Conservation (phyloP, 2,329 filamentous ascomycete species). For the Xenoacremonium recifei region DNA sequence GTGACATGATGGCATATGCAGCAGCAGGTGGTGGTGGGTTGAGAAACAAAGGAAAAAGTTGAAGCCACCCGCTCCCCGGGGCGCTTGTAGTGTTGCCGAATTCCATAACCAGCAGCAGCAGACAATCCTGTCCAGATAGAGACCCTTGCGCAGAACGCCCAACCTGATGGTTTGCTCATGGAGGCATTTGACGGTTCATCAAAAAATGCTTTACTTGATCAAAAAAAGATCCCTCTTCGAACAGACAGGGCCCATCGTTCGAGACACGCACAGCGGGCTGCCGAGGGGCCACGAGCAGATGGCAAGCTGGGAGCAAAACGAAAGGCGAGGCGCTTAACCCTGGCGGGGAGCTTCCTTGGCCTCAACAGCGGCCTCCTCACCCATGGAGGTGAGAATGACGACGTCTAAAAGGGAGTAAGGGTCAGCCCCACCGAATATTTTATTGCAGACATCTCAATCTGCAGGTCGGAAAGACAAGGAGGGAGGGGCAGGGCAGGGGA, state of each 20-base stretch:
- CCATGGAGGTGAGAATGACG: constrained; percentile 92
- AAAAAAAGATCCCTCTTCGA: constrained; percentile 27
- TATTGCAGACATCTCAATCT: background rate
- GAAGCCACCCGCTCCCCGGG: constrained; percentile 15
- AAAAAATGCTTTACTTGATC: too few species aligned
- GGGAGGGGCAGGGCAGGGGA: background rate
- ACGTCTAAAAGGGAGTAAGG: constrained; percentile 63
- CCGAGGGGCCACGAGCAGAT: constrained; percentile 26
- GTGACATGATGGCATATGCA: constrained; percentile 28
- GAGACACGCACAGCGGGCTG: constrained; percentile 20
- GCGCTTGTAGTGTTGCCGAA: constrained; percentile 22
- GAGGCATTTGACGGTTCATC: constrained; percentile 35
- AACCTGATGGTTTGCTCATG: constrained; percentile 38
- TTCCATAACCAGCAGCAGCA: constrained; percentile 37
- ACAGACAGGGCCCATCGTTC: constrained; percentile 15
- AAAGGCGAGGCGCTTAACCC: constrained; percentile 22
- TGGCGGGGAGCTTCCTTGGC: constrained; percentile 80
- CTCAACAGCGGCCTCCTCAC: constrained; percentile 88
- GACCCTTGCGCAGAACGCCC: constrained; percentile 39
- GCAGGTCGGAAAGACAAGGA: background rate
- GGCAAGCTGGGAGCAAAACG: constrained; percentile 20
- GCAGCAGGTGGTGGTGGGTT: constrained; percentile 35
- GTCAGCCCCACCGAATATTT: constrained; percentile 9
- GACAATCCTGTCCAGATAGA: constrained; percentile 46
- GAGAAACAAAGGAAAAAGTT: constrained; percentile 39